Evolutionary conservation across 78 protist genomes (phyloP).

Genomic region (Tieghemostelium lacteum): DNA sequence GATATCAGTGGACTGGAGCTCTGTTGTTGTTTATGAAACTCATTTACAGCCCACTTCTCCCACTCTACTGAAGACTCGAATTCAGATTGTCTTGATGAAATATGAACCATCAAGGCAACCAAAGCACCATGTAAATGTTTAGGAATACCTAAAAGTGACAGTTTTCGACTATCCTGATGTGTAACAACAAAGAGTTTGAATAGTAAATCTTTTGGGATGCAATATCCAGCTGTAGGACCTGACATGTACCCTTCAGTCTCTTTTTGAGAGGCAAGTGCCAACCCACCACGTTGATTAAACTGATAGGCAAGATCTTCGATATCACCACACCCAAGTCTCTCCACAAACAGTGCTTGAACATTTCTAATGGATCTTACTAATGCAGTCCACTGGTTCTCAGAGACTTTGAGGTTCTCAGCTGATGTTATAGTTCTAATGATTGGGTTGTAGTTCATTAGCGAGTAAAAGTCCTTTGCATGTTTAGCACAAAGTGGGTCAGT

Average conservation of each 20-base stretch:
- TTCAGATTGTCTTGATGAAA: conserved; percentile 3
- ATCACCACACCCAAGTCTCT: conserved; percentile 62
- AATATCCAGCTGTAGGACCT: conserved; percentile 81
- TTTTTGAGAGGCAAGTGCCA: conserved; percentile 61
- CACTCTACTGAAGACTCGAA: conserved; percentile 36
- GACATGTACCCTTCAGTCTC: conserved; percentile 33
- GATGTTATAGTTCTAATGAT: conserved; percentile 57
- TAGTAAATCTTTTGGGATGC: conserved; percentile 77
- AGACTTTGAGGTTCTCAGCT: conserved; percentile 74
- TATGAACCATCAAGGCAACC: conserved; percentile 32
- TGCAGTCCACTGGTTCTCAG: conserved; percentile 79
- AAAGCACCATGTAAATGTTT: conserved; percentile 31
- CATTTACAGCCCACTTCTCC: conserved; percentile 69
- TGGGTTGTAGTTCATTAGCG: conserved; percentile 58
- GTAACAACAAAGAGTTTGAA: conserved; percentile 78
- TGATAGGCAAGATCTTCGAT: conserved; percentile 75
- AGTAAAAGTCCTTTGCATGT: conserved; percentile 64
- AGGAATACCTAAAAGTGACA: conserved; percentile 77
- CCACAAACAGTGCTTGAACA: conserved; percentile 78
- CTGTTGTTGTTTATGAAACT: not conserved
- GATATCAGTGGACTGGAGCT: not conserved
- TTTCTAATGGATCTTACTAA: conserved; percentile 64
- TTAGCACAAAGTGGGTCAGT: conserved; percentile 72
- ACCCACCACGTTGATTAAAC: conserved; percentile 77
- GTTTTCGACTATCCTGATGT: conserved; percentile 61